phyloP scores from a whole-genome alignment of 495 filamentous ascomycete genomes.

The Aspergillus nidulans region DNA sequence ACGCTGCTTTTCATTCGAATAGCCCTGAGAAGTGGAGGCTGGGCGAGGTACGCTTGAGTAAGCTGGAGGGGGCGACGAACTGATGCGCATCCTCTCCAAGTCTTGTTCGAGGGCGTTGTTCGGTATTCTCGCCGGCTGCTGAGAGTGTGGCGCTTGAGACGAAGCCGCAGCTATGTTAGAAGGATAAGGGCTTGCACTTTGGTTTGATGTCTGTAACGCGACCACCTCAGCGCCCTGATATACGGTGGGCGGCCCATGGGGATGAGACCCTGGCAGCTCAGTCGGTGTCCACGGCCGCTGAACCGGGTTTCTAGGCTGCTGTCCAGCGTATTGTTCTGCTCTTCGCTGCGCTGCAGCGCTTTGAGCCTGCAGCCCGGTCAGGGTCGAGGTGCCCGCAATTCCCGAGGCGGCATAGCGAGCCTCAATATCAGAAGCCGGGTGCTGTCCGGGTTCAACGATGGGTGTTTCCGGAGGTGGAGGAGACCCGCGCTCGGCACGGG shows the following conservation, averaged over 20 bases:
- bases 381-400: conserved; percentile 77
- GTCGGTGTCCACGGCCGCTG: conserved; percentile 93
- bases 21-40: conserved; percentile 48
- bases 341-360: conserved; percentile 78
- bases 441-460: conserved; percentile 64
- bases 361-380: conserved; percentile 73
- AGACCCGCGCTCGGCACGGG: conserved; percentile 84
- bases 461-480: conserved; percentile 95
- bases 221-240: conserved; percentile 77
- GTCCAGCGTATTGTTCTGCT: conserved; percentile 64
- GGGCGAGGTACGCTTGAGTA: conserved; percentile 73
- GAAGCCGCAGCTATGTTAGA: conserved; percentile 25
- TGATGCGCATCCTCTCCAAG: conserved; percentile 80
- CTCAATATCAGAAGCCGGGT: conserved; percentile 75
- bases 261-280: conserved; percentile 79
- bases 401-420: conserved; percentile 84
- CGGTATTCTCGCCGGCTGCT: conserved; percentile 28
- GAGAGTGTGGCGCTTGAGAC: conserved; percentile 17
- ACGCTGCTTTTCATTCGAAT: conserved; percentile 72
- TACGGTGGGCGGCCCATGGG: conserved; percentile 86
- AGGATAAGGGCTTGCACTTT: conserved; percentile 30
- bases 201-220: conserved; percentile 27
- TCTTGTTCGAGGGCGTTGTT: conserved; percentile 77
- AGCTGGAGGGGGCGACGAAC: conserved; percentile 81
- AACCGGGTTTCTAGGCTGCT: conserved; percentile 42